These are phyloP conservation scores for Mortierella sp. DNA, from an alignment of 371 early-diverging fungal species.

Conservation along the genomic window DNA sequence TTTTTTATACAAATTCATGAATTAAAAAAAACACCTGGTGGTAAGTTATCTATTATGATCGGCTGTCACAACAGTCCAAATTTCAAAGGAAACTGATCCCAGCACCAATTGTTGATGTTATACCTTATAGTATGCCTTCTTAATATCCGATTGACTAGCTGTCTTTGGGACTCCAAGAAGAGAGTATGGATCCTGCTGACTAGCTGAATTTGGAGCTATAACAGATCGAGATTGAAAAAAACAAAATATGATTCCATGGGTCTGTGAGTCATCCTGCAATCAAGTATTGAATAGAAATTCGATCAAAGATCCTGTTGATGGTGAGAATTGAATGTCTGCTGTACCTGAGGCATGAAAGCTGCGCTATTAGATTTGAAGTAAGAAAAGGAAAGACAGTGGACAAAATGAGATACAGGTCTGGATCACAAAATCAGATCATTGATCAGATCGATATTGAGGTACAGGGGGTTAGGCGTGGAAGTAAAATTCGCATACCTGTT, in stretches of 20 bases:
- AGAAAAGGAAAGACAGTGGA: background rate
- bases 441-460: background rate
- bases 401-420: background rate
- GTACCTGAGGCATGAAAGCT: conserved; percentile 54
- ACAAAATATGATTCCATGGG: background rate
- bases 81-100: no score
- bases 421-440: background rate
- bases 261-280: background rate
- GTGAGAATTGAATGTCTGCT: background rate
- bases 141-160: conserved; percentile 88
- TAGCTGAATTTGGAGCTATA: conserved; percentile 38
- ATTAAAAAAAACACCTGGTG: background rate
- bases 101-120: background rate
- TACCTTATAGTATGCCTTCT: conserved; percentile 94
- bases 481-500: conserved; percentile 30
- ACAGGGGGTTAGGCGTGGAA: background rate
- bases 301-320: background rate
- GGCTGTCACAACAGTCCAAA: background rate
- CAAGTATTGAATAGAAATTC: background rate
- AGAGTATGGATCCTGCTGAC: conserved; percentile 83
- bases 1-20: background rate
- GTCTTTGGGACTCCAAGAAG: conserved; percentile 84
- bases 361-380: conserved; percentile 20
- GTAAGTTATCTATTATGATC: background rate
- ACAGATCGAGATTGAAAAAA: background rate